Evolutionary conservation across 2,329 filamentous ascomycete species (phyloP).

Genomic region (Plectosphaerella cucumerina): DNA sequence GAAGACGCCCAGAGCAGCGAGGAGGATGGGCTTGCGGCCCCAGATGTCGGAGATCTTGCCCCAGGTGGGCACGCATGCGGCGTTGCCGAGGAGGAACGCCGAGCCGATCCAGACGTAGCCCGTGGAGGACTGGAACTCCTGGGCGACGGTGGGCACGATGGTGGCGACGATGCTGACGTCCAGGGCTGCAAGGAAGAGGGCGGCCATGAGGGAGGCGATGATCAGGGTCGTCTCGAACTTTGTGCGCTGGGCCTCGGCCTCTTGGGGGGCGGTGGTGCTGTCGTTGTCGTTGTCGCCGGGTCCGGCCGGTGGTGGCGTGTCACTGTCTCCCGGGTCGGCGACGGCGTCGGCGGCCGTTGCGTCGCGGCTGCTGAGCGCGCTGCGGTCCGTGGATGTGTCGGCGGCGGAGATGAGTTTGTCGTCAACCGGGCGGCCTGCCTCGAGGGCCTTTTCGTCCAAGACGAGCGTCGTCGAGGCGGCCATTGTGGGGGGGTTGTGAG

Average conservation of each 20-base stretch:
- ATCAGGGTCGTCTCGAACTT: slow-evolving; percentile 26
- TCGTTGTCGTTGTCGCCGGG: not conserved
- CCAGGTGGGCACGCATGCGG: slow-evolving; percentile 67
- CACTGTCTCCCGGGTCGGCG: not conserved
- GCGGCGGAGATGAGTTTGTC: too few relatives aligned
- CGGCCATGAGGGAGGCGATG: slow-evolving; percentile 12
- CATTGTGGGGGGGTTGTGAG: too few relatives aligned
- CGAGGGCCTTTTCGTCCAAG: too few relatives aligned
- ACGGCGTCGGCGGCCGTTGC: not conserved
- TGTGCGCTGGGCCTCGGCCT: slow-evolving; percentile 30
- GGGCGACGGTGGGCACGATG: slow-evolving; percentile 56
- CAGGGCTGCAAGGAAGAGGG: slow-evolving; percentile 40
- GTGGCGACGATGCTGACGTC: slow-evolving; percentile 58
- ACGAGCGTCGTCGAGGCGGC: too few relatives aligned
- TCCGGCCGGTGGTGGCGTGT: not conserved
- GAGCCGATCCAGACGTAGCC: slow-evolving; percentile 77
- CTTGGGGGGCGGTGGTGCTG: not conserved
- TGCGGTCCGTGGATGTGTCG: not conserved
- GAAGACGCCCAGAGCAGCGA: slow-evolving; percentile 44
- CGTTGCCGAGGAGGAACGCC: slow-evolving; percentile 66
- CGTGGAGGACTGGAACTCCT: slow-evolving; percentile 54
- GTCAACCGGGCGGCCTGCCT: too few relatives aligned
- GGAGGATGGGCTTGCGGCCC: slow-evolving; percentile 50
- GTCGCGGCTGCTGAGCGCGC: not conserved
- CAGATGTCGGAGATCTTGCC: slow-evolving; percentile 57